Evolutionary conservation across 768 basidiomycete species (phyloP).

Genomic region (Xerocomus brunneocitrinus): DNA sequence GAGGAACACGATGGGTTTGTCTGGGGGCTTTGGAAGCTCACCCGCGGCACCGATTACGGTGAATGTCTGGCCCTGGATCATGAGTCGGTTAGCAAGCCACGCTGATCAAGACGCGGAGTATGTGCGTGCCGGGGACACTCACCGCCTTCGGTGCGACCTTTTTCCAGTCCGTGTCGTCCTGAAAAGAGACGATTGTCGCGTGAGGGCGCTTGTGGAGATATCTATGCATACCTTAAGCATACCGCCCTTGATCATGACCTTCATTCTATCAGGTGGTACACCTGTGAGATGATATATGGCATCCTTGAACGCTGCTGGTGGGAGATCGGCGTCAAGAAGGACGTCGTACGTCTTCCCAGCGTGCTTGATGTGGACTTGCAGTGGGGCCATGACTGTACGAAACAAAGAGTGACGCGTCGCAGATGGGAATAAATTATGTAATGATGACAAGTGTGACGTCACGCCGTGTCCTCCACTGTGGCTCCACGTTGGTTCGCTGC

Average conservation of each 20-base stretch:
- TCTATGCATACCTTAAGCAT: constrained; percentile 65
- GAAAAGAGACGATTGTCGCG: neutral
- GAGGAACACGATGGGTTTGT: constrained; percentile 73
- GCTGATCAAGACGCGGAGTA: constrained; percentile 1
- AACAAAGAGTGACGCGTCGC: constrained; percentile 21
- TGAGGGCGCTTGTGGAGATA: neutral
- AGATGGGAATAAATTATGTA: constrained; percentile 31
- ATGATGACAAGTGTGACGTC: constrained; percentile 23
- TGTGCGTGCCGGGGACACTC: constrained; percentile 20
- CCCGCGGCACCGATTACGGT: constrained; percentile 94
- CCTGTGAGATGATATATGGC: constrained; percentile 77
- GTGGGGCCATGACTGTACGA: constrained; percentile 51
- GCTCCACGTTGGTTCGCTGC: constrained; percentile 18
- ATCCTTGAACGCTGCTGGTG: constrained; percentile 76
- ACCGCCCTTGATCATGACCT: constrained; percentile 93
- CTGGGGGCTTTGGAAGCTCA: constrained; percentile 85
- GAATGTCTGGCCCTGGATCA: constrained; percentile 73
- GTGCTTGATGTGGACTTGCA: constrained; percentile 85
- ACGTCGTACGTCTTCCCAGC: constrained; percentile 75
- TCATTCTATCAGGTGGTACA: constrained; percentile 89
- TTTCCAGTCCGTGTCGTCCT: constrained; percentile 87
- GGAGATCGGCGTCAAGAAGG: constrained; percentile 65
- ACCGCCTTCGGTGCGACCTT: constrained; percentile 83
- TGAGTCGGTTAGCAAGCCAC: constrained; percentile 1
- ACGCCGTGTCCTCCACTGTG: constrained; percentile 4